Evolutionary conservation across 1,284 basidiomycete genomes (phyloP), one percentile per base, ranked within the genome.

Genomic region (Blastosporella zonata): DNA sequence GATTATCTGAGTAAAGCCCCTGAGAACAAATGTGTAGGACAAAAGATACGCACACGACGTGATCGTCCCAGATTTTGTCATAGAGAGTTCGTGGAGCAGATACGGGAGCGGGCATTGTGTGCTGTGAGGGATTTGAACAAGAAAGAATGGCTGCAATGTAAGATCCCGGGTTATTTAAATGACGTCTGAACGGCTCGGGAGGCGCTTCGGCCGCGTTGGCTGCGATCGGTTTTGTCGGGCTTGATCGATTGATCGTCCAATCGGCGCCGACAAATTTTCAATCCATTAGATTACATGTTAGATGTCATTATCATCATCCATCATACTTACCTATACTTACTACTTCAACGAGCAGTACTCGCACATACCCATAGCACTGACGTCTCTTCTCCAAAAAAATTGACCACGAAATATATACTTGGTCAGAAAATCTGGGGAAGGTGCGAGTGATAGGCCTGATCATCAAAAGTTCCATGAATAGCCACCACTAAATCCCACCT

Each of bases 41-140:
- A 36, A 42, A 55, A 44, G 36, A 31, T 27, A 72, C 84, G 55
- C 61, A 90, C 88, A 97, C 87, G 62, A 95, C 81, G 71, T 97
- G 93, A 67, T 96, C 92, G 59, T 96, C 92, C 83, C 91, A 97
- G 59, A 97, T 92, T 74, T 96, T 96, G 72, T 96, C 93, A 71
- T 96, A 95, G 31, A 96, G 75, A 39, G 93, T 96, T 56, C 90
- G 82, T 12, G 92, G 90, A 27, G 73, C 66, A 50, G 71, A 59
- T 18, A 79, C 63, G 29, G 78, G 70, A 46, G 70, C 72, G 54
- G 85, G 79, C 85, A 87, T 84, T 49, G 48, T 58, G 47, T 27
- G 13, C 18, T 15, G 36, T 21, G 35, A 23, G 21, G 43, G 40
- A 23, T 27, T 12, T 20, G 29, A 13, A 13, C 8, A 25, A 45